These are phyloP conservation scores for Mucor lusitanicus DNA, from an alignment of 371 early-diverging fungal genomes.

Conservation along the genomic window DNA sequence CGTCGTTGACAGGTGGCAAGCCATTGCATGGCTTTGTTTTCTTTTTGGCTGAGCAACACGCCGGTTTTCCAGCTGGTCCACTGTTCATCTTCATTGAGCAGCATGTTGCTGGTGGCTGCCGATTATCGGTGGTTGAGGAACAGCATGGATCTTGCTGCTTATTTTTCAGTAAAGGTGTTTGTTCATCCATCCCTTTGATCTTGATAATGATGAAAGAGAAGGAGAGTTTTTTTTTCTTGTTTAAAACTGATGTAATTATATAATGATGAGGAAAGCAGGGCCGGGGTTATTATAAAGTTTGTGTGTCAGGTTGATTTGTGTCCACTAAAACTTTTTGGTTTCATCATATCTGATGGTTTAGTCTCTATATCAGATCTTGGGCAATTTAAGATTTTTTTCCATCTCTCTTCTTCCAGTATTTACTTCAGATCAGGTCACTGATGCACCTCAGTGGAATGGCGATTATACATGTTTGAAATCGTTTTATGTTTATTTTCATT, in stretches of 20 bases:
- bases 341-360: not conserved
- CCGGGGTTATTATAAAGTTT: not conserved
- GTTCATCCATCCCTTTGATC: constrained; percentile 17
- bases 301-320: constrained; percentile 2
- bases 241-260: not conserved
- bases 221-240: not conserved
- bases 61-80: not conserved
- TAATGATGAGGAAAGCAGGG: not conserved
- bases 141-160: not conserved
- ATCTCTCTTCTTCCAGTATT: not conserved
- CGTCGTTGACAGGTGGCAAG: constrained; percentile 5
- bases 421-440: not conserved
- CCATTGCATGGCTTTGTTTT: not conserved
- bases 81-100: constrained; percentile 17
- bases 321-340: not conserved
- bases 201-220: not conserved
- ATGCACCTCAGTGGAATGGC: not conserved
- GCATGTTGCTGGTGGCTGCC: constrained; percentile 9
- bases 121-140: not conserved
- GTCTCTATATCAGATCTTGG: not conserved
- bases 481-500: not conserved
- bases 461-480: not conserved
- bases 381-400: not conserved
- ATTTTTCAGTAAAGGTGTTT: constrained; percentile 23
- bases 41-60: constrained; percentile 17